Base-by-base conservation (phyloP, 2,329 filamentous ascomycete genomes). In the Sporothrix pallida region DNA sequence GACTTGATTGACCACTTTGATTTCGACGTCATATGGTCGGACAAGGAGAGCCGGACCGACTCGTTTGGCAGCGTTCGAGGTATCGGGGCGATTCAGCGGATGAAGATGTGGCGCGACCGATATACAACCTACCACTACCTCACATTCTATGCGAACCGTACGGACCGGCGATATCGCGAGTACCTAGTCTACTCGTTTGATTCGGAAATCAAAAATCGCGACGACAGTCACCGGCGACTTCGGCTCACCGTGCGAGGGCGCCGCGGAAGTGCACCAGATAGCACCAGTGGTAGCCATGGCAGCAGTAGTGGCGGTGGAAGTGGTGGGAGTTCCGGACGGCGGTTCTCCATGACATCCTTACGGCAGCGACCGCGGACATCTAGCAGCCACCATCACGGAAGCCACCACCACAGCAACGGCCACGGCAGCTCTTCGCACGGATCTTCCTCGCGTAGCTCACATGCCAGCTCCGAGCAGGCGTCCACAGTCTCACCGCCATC, bases 11-110 rank as follows among this genome's bases (percentile, higher is more conserved):
- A 84, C 76, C 87, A 85, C 78, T 87, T 84, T 73, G 86, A 87
- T 74, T 82, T 86, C 46, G 85, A 87, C 75, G 85, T 87, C 10
- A 81, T 86, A 50, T 87, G 86, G 85, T 86, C 85, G 26, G 86
- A 87, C 75, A 78, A 81, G 3, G 84, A 87, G 74, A 81, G 83
- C 65, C 82, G 86, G 54, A 87, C 84, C 2, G 85, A 87, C 78
- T 79, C 78, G 17, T 86, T 86, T 74, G 86, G 86, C 63, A 86
- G 83, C 46, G 82, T 87, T 13, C 83, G 83, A 73, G 86, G 86
- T 23, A 82, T 87, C 72, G 86, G 84, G 0, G 84, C 85, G 1
- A 86, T 87, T 58, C 86, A 87, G 78, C 80, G 86, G 70, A 81
- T 87, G 75, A 87, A 87, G 79, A 79, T 87, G 37, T 87, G 86